A percentile compares a stretch with the other conserved stretches of the same genome.
Conservation (phyloP, 2,329 filamentous ascomycete genomes). For the Gremmenia infestans region DNA sequence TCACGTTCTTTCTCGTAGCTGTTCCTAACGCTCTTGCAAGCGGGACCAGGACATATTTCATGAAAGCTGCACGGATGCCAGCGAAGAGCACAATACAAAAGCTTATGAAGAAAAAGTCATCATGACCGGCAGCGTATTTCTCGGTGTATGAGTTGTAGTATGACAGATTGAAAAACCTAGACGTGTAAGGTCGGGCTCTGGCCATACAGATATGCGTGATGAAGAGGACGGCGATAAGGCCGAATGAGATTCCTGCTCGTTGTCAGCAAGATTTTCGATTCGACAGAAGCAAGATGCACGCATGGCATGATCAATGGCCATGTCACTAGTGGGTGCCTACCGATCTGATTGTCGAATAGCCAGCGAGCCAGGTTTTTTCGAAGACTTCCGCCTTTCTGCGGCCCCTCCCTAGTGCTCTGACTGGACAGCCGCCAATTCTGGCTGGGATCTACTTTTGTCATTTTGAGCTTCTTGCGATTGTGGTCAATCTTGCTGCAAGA, state of each 20-base stretch:
- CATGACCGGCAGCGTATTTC: conserved; percentile 66
- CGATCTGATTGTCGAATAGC: not conserved
- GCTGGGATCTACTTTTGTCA: not conserved
- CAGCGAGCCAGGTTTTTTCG: not conserved
- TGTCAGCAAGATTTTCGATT: not conserved
- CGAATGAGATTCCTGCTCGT: conserved; percentile 67
- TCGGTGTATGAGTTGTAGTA: conserved; percentile 67
- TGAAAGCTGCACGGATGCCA: conserved; percentile 70
- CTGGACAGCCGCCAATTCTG: too few species aligned
- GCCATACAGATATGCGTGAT: conserved; percentile 77
- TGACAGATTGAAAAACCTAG: conserved; percentile 77
- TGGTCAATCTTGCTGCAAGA: not conserved
- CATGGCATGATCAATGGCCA: not conserved
- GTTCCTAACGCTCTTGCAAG: conserved; percentile 67
- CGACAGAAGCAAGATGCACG: not conserved
- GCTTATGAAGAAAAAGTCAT: conserved; percentile 69
- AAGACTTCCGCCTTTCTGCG: too few species aligned
- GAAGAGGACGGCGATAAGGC: conserved; percentile 73
- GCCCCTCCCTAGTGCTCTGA: too few species aligned
- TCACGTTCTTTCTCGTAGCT: conserved; percentile 62
- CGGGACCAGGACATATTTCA: conserved; percentile 81
- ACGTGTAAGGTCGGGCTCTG: conserved; percentile 65
- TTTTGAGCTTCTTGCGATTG: not conserved
- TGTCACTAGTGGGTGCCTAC: not conserved
- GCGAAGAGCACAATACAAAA: conserved; percentile 80